Base-by-base conservation (phyloP, 2,329 filamentous ascomycete genomes). In the Clathrospora elynae region DNA sequence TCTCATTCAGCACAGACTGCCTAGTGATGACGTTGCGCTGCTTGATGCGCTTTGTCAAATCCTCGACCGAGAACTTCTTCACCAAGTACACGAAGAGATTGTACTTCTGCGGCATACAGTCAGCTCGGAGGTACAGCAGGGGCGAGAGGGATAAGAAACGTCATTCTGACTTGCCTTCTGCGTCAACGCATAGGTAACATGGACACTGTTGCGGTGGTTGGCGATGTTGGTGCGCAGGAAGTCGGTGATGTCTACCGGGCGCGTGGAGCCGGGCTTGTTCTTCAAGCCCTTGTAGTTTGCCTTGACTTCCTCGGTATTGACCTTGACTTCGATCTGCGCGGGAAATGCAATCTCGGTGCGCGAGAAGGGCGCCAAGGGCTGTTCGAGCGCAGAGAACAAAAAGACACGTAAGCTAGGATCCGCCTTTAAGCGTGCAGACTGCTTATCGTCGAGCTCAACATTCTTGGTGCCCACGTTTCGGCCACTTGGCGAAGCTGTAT, bases 271-370 rank as follows among this genome's bases (percentile, higher is more conserved):
- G 5, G 92, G 89, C 69, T 93, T 95, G 69, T 96, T 96, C 73
- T 99, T 99, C 49, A 99, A 73, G 4, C 93, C 93, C 56, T 93
- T 87, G 55, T 95, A 79, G 67, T 97, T 99, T n/a, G 87, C 86
- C 70, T 92, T 93, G 55, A 96, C 80, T 43, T 96, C 90, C 22
- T 87, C 87, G 7, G 84, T 80, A 59, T 99, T 99, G 42, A 96
- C 83, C 66, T 90, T 92, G 43, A 99, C 79, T 67, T 99, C 93
- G 20, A 93, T 87, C 71, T 96, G 90, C 58, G 92, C 84, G 2
- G 93, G 93, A 55, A 99, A 99, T 0, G 88, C 76, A 39, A 99
- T 84, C 49, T 97, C 90, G 23, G 74, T 71, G 17, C 65, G 59
- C 4, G 62, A 49, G 46, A 53, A 71, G 5, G 48, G 52, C 2